phyloP scores from a whole-genome alignment of 2,329 filamentous ascomycete genomes.

The Didymella pinodella region DNA sequence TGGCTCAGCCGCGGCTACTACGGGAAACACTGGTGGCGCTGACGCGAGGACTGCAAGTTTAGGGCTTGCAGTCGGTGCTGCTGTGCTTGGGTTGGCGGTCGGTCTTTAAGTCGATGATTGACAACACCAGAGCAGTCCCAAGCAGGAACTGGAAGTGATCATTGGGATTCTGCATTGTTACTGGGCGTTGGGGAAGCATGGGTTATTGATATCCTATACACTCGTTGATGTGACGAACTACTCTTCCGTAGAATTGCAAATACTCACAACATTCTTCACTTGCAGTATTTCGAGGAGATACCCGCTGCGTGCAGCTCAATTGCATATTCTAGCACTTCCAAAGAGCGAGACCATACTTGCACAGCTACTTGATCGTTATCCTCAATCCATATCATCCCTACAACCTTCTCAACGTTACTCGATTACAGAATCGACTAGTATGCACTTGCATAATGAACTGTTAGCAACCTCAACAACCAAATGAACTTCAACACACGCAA shows the following conservation, averaged over 20 bases:
- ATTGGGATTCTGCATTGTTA: neutral
- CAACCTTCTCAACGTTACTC: neutral
- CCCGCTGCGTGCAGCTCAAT: neutral
- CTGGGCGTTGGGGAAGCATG: neutral
- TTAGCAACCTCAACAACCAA: neutral
- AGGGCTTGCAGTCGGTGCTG: slow-evolving; percentile 32
- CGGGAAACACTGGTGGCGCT: slow-evolving; percentile 21
- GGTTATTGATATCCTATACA: neutral
- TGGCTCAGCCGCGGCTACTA: slow-evolving; percentile 15
- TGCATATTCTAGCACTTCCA: neutral
- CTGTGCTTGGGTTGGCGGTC: slow-evolving; percentile 33
- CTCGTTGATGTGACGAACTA: slow-evolving; percentile 5
- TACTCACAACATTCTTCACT: neutral
- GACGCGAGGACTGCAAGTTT: slow-evolving; percentile 31
- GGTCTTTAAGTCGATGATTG: slow-evolving; percentile 24
- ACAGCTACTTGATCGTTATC: neutral
- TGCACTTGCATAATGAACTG: neutral
- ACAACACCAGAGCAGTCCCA: neutral
- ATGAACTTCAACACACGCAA: neutral
- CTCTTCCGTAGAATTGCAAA: neutral
- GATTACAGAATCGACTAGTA: neutral
- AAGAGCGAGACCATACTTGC: neutral
- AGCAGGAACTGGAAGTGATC: neutral
- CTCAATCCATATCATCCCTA: neutral
- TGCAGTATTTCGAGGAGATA: neutral